Percentiles rank a stretch among this genome's conserved stretches.
phyloP scores from a whole-genome alignment of 306 rosid species.

The Inga laurina region DNA sequence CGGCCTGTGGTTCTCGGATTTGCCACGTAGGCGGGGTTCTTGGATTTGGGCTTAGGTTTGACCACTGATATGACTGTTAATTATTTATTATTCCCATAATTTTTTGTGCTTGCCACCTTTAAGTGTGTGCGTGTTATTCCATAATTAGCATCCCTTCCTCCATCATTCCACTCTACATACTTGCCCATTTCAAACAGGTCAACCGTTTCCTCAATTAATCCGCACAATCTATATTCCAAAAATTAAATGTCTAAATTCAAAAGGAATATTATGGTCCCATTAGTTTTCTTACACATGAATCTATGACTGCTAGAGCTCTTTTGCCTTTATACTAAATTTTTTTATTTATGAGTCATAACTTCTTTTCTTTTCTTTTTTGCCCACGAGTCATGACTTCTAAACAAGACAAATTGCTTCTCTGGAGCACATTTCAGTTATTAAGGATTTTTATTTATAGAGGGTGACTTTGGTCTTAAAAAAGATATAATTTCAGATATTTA shows the following conservation, averaged over 20 bases:
- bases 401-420: too few relatives aligned
- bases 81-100: neutral
- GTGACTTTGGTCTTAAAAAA: neutral
- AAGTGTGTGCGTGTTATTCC: neutral
- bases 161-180: neutral
- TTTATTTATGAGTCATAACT: too few relatives aligned
- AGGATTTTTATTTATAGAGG: too few relatives aligned
- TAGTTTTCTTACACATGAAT: neutral
- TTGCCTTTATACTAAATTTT: too few relatives aligned
- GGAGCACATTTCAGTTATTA: too few relatives aligned
- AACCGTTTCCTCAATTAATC: neutral
- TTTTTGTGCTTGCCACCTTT: slow-evolving; percentile 8
- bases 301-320: neutral
- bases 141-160: neutral
- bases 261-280: neutral
- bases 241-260: neutral
- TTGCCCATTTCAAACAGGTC: neutral
- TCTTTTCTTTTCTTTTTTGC: too few relatives aligned
- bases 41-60: slow-evolving; percentile 9
- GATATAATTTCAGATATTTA: too few relatives aligned
- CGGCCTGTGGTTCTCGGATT: neutral
- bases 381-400: too few relatives aligned
- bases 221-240: neutral
- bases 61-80: slow-evolving; percentile 47
- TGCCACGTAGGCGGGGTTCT: neutral